These are phyloP conservation scores for Babesia bigemina DNA, from an alignment of 169 alveolate genomes.

Conservation along the genomic window DNA sequence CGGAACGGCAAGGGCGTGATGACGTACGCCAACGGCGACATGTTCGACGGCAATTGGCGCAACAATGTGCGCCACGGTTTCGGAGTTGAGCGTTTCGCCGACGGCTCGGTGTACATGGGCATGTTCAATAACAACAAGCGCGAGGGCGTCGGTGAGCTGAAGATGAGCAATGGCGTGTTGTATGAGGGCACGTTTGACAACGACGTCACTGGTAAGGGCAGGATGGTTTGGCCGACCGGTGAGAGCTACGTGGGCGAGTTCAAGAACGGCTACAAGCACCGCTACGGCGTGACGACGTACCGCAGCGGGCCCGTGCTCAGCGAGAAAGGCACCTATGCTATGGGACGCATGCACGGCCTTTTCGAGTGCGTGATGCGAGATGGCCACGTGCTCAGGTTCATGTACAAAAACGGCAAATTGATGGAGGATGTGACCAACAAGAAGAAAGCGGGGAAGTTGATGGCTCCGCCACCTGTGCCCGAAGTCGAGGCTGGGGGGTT, in stretches of 20 bases:
- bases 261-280: constrained; percentile 53
- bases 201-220: constrained; percentile 58
- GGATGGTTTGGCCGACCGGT: constrained; percentile 64
- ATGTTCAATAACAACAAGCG: constrained; percentile 55
- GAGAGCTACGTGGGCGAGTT: constrained; percentile 58
- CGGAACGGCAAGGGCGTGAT: constrained; percentile 93
- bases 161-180: constrained; percentile 42
- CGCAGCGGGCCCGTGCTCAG: constrained; percentile 43
- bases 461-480: not conserved
- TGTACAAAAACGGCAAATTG: constrained; percentile 44
- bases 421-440: constrained; percentile 25
- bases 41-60: constrained; percentile 77
- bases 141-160: constrained; percentile 60
- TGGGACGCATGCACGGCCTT: constrained; percentile 55
- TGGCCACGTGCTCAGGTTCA: constrained; percentile 33
- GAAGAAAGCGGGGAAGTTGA: constrained; percentile 10
- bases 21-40: constrained; percentile 48
- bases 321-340: constrained; percentile 48
- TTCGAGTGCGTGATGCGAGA: constrained; percentile 57
- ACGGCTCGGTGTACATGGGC: constrained; percentile 78
- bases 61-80: constrained; percentile 76
- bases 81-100: constrained; percentile 78
- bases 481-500: not conserved
- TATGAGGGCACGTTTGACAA: constrained; percentile 63
- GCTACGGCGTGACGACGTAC: constrained; percentile 55